Evolutionary conservation across 2,329 filamentous ascomycete genomes (phyloP).

Genomic region (Aspergillus arachidicola): DNA sequence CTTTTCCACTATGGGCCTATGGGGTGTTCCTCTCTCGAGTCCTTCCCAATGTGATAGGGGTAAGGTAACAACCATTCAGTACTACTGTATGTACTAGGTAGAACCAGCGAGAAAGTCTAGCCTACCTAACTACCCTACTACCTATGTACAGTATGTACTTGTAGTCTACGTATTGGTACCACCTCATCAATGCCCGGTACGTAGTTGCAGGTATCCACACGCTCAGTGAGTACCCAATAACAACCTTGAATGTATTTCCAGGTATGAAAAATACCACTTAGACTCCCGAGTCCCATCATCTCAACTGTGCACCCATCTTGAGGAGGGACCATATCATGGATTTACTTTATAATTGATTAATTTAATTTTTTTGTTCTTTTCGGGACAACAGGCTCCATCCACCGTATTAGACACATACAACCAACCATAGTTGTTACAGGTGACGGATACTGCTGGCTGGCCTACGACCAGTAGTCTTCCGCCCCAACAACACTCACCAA

Average conservation of each 20-base stretch:
- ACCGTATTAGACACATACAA: neutral
- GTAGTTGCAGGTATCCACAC: neutral
- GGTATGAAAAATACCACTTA: neutral
- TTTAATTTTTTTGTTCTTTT: neutral
- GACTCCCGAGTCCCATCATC: neutral
- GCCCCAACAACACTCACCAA: constrained; percentile 28
- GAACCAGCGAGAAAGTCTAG: neutral
- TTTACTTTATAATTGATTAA: neutral
- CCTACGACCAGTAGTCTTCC: constrained; percentile 11
- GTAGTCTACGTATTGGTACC: neutral
- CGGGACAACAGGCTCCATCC: neutral
- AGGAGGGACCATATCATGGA: neutral
- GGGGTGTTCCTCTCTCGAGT: neutral
- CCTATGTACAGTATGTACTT: neutral
- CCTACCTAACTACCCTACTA: neutral
- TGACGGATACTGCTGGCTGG: constrained; percentile 2
- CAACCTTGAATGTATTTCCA: neutral
- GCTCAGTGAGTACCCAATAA: neutral
- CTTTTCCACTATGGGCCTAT: neutral
- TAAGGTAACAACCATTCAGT: neutral
- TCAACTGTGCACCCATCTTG: constrained; percentile 2
- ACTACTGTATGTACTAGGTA: neutral
- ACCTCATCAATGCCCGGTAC: neutral
- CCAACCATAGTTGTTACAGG: neutral
- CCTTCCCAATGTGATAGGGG: neutral